These are phyloP conservation scores for Trichosanthes cucumerina DNA, from an alignment of 306 rosid species.

Conservation along the genomic window DNA sequence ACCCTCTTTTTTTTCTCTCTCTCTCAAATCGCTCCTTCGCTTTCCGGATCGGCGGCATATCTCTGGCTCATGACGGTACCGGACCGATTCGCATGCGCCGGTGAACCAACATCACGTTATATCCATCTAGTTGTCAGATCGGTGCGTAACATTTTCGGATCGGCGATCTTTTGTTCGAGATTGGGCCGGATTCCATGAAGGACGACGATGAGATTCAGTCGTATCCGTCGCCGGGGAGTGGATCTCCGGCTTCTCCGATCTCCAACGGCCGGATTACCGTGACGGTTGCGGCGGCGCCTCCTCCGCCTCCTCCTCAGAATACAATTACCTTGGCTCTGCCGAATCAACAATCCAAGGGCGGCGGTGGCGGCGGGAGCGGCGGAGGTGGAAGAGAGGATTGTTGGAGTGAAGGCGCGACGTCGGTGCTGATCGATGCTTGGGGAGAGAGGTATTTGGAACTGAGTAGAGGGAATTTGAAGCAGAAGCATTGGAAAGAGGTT, in stretches of 20 bases:
- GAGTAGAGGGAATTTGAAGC: slow-evolving; percentile 92
- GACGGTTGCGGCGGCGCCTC: slow-evolving; percentile 61
- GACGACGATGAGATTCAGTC: slow-evolving; percentile 89
- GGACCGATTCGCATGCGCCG: slow-evolving; percentile 12
- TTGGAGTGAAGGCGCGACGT: slow-evolving; percentile 94
- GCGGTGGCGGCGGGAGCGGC: slow-evolving; percentile 23
- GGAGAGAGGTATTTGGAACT: slow-evolving; percentile 92
- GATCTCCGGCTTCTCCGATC: slow-evolving; percentile 56
- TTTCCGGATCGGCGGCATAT: slow-evolving; percentile 21
- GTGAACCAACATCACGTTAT: slow-evolving; percentile 7
- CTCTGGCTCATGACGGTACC: background rate
- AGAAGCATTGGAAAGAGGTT: slow-evolving; percentile 96
- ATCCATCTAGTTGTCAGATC: background rate
- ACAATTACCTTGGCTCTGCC: slow-evolving; percentile 60
- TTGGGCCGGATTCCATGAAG: slow-evolving; percentile 33
- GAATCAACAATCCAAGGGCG: slow-evolving; percentile 35
- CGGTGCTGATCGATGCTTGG: slow-evolving; percentile 94
- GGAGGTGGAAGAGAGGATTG: slow-evolving; percentile 89
- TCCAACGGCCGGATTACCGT: slow-evolving; percentile 63
- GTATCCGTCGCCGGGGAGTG: slow-evolving; percentile 48
- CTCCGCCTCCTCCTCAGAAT: slow-evolving; percentile 24
- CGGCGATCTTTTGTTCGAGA: slow-evolving; percentile 15
- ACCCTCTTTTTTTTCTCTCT: slow-evolving; percentile 1
- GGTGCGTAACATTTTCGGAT: slow-evolving; percentile 16
- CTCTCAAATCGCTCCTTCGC: background rate